phyloP scores from a whole-genome alignment of 2,329 filamentous ascomycete species.

The Phialocephala sp. region DNA sequence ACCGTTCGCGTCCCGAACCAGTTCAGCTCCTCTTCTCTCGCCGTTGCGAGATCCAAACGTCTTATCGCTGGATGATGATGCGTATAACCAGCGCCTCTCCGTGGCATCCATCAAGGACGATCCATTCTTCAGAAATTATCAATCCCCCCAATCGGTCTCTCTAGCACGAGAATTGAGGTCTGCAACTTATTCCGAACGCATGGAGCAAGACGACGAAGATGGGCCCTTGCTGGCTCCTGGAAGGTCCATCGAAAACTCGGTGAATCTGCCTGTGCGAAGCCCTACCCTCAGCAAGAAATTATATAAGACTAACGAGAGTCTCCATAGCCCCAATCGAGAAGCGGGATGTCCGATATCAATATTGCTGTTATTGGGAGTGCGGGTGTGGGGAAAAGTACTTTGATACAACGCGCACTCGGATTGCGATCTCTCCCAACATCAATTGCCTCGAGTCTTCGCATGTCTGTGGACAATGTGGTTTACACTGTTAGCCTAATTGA shows the following conservation, averaged over 20 bases:
- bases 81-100: conserved; percentile 50
- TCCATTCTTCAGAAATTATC: conserved; percentile 58
- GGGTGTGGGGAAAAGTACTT: conserved; percentile 71
- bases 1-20: conserved; percentile 25
- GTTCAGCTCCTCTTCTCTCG: conserved; percentile 27
- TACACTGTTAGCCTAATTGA: conserved; percentile 68
- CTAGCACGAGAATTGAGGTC: conserved; percentile 42
- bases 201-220: conserved; percentile 27
- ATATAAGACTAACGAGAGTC: conserved; percentile 26
- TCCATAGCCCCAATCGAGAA: conserved; percentile 40
- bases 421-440: conserved; percentile 58
- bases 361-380: conserved; percentile 70
- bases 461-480: conserved; percentile 62
- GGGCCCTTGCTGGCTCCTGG: conserved; percentile 26
- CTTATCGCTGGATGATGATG: conserved; percentile 23
- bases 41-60: conserved; percentile 25
- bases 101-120: conserved; percentile 61
- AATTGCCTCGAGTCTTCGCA: conserved; percentile 61
- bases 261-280: conserved; percentile 36
- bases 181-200: conserved; percentile 32
- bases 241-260: conserved; percentile 30
- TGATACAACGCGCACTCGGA: conserved; percentile 67
- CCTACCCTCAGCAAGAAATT: conserved; percentile 1
- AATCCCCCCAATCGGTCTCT: conserved; percentile 45
- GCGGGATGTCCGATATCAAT: conserved; percentile 58